These are phyloP conservation scores for Achlya hypogyna DNA, from an alignment of 352 stramenopile genomes.

Conservation along the genomic window DNA sequence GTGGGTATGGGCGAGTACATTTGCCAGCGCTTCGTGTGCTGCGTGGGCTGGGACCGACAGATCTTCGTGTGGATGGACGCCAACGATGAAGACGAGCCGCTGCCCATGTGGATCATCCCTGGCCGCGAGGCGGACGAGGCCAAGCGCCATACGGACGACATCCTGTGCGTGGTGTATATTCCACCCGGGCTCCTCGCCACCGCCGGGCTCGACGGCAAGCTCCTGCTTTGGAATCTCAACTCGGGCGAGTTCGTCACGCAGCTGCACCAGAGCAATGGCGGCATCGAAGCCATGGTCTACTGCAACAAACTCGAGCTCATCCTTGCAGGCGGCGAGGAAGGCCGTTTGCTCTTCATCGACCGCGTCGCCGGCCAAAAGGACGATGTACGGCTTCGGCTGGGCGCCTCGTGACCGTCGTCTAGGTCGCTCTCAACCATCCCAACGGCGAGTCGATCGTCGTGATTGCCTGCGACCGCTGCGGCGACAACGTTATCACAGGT, in stretches of 20 bases:
- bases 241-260: conserved; percentile 56
- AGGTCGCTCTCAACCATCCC: conserved; percentile 17
- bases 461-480: conserved; percentile 37
- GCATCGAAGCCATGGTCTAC: conserved; percentile 63
- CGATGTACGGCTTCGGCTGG: not conserved
- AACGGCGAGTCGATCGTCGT: conserved; percentile 43
- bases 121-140: conserved; percentile 25
- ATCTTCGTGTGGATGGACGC: conserved; percentile 83
- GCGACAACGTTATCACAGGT: conserved; percentile 15
- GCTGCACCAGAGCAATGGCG: conserved; percentile 47
- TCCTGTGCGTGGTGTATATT: conserved; percentile 64
- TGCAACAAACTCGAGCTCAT: conserved; percentile 62
- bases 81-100: conserved; percentile 60
- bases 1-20: conserved; percentile 78
- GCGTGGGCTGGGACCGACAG: conserved; percentile 70
- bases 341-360: conserved; percentile 55
- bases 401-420: conserved; percentile 26
- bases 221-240: conserved; percentile 73
- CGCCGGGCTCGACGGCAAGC: conserved; percentile 46
- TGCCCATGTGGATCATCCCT: conserved; percentile 48
- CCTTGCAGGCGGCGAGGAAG: conserved; percentile 52
- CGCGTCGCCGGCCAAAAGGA: conserved; percentile 24
- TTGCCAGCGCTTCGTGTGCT: conserved; percentile 70
- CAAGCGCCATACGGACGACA: conserved; percentile 55
- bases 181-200: conserved; percentile 62